Percentiles rank a stretch among this genome's conserved stretches.
Evolutionary conservation across 2,329 filamentous ascomycete species (phyloP).

Genomic region (Colletotrichum godetiae): DNA sequence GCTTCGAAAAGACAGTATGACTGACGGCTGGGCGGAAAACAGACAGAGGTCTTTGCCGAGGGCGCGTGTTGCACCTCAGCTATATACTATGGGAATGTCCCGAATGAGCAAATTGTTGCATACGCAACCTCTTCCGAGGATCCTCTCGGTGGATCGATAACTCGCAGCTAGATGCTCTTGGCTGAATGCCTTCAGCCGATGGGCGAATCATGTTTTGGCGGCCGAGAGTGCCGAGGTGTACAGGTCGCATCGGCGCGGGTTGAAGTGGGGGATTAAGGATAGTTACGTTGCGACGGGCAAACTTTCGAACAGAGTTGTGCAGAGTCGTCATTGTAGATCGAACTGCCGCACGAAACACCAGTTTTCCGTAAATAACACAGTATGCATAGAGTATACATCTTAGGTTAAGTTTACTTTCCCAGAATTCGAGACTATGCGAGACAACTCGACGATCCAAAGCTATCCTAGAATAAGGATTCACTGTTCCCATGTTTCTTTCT

Average conservation of each 20-base stretch:
- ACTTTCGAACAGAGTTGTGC: not conserved
- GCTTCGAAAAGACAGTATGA: no score
- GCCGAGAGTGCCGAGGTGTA: conserved; percentile 17
- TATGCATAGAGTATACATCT: no score
- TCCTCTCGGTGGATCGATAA: conserved; percentile 6
- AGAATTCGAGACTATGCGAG: not conserved
- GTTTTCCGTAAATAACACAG: not conserved
- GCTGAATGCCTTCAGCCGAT: not conserved
- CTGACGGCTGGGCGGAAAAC: not conserved
- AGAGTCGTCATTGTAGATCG: not conserved
- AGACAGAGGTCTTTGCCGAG: not conserved
- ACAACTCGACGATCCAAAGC: not conserved
- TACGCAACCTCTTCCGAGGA: not conserved
- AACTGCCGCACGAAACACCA: not conserved
- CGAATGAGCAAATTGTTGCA: not conserved
- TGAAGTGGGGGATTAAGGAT: not conserved
- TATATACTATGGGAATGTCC: not conserved
- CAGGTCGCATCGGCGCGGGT: not conserved
- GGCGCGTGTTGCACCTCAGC: not conserved
- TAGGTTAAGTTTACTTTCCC: not conserved
- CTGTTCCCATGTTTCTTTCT: not conserved
- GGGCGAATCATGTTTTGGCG: conserved; percentile 1
- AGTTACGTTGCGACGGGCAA: not conserved
- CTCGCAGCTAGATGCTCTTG: not conserved
- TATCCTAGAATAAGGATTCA: not conserved